Base-by-base conservation (phyloP, 345 rosid genomes). In the Eucalyptus rudis region DNA sequence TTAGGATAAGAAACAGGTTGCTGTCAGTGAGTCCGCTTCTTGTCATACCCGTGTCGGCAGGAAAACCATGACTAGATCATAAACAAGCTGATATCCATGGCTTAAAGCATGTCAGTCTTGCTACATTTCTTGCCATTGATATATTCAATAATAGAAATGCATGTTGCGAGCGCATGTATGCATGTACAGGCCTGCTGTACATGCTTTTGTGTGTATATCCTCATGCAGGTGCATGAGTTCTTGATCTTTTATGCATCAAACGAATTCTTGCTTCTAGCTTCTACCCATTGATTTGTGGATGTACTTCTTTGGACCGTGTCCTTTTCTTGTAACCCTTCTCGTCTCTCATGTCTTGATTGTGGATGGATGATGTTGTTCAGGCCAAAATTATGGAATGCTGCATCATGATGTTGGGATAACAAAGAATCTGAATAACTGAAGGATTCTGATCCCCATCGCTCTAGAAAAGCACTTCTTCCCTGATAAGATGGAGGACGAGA, bases 401-500 rank as follows among this genome's bases (percentile, higher is more conserved):
- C 43, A 40, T 51, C 64, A 22, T 81, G 87, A 51, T 80, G 79
- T n/a, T 58, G 51, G 64, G 25, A 54, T 40, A 40, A 17, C 24
- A 29, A 81, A 52, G 49, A 56, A 43, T 43, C 43, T 43, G 43
- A 5, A 64, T 64, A 51, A 19, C 27, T 40, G 86, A 49, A 36
- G 27, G 33, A 79, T 71, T 71, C 83, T 36, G 83, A 71, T 71
- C 45, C 83, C 83, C 83, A 71, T 36, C 4, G 27, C 83, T 25
- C 45, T 71, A 10, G 56, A 66, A 58, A 59, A 66, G 50, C 43
- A 86, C 47, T 59, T 64, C 22, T 5, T 7, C 49, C 36, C 56
- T 59, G 59, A 81, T 47, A 52, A 54, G 49, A 87, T 98, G 99
- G 99, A 96, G 62, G 98, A 97, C 52, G 99, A 97, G 86, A 96